Evolutionary conservation across 768 basidiomycete species (phyloP), one percentile per base, ranked within the genome.

Genomic region (Kondoa malvinella): DNA sequence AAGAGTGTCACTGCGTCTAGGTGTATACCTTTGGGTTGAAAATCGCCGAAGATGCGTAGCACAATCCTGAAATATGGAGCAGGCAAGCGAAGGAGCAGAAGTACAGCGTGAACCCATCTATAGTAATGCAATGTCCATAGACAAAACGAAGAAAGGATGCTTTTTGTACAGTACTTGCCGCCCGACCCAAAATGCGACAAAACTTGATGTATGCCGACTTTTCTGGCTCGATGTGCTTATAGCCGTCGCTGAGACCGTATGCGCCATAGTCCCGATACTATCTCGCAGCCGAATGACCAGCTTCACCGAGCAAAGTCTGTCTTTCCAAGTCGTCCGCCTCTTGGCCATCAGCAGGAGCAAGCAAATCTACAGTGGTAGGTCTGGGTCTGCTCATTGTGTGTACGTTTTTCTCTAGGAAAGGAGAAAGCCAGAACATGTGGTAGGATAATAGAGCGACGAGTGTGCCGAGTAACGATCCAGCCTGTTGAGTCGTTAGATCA

Each of bases 341-440:
- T n/a, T n/a, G n/a, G n/a, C n/a, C n/a, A n/a, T n/a, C n/a, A n/a
- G n/a, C 40, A 50, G 8, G 12, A 50, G 8, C 40, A 21, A 50
- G 40, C 40, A 50, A 21, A 50, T 50, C 40, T 50, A 50, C 40
- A 50, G 12, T 50, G 8, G 8, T 50, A 8, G 8, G 8, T 50
- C 40, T 50, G 8, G 40, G 40, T 50, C 21, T 30, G 32, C 27
- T 63, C 69, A 70, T 69, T 12, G 31, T 69, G 1, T 66, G 50
- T 29, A 64, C 34, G 62, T 69, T 68, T 21, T 12, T 16, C 4
- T 67, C 31, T 25, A n/a, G 4, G 57, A 69, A 68, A 21, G 69
- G 69, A 21, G 61, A n/a, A 17, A 66, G 69, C 57, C 60, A 66
- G 21, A 34, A 69, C 8, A 69, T 69, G 33, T 62, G 65, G 60